Percentiles rank a stretch among this genome's conserved stretches.
These are phyloP conservation scores for Erysimum cheiranthoides DNA, from an alignment of 345 rosid species.

Conservation along the genomic window DNA sequence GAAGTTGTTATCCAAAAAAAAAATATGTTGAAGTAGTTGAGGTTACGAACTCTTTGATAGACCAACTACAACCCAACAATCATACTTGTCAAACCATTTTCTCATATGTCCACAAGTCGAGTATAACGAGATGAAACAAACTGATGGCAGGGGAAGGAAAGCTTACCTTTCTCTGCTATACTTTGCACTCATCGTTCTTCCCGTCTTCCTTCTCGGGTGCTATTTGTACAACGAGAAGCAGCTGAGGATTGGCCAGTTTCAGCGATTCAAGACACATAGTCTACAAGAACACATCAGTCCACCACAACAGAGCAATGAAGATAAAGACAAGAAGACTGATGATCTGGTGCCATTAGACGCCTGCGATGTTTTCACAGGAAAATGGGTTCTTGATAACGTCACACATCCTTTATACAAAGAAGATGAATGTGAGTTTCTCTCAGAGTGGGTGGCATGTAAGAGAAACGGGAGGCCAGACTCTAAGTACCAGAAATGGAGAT, in stretches of 20 bases:
- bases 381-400: conserved; percentile 73
- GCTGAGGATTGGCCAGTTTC: conserved; percentile 36
- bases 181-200: conserved; percentile 42
- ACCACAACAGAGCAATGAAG: conserved; percentile 26
- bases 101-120: conserved; percentile 17
- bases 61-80: conserved; percentile 22
- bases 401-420: conserved; percentile 76
- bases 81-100: conserved; percentile 13
- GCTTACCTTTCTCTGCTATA: conserved; percentile 46
- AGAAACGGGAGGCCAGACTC: conserved; percentile 88
- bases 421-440: conserved; percentile 70
- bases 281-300: conserved; percentile 19
- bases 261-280: conserved; percentile 32
- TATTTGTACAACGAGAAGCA: conserved; percentile 53
- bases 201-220: conserved; percentile 57
- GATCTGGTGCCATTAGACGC: conserved; percentile 50
- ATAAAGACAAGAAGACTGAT: conserved; percentile 28
- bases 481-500: conserved; percentile 85
- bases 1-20: conserved; percentile 28
- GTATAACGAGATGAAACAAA: conserved; percentile 32
- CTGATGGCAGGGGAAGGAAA: conserved; percentile 40
- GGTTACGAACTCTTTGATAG: background rate
- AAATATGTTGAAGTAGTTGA: conserved; percentile 22
- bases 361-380: conserved; percentile 80
- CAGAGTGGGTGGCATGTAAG: conserved; percentile 69